A percentile compares a stretch with the other conserved stretches of the same genome.
Conservation (phyloP, 495 filamentous ascomycete species). For the Lepidopterella palustris region DNA sequence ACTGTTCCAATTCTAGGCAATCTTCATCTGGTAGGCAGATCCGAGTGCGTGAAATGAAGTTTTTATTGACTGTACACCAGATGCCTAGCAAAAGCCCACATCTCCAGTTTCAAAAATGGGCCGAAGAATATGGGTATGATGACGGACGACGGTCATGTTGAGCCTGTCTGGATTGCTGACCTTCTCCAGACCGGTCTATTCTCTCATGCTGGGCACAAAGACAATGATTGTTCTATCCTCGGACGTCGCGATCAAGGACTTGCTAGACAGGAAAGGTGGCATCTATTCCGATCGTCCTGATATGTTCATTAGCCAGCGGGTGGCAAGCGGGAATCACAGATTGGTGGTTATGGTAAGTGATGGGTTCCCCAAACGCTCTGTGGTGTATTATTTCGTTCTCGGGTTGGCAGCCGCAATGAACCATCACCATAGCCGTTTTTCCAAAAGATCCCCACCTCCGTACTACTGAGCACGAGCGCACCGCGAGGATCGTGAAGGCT, state of each 20-base stretch:
- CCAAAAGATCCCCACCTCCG: neutral
- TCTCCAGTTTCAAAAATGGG: conserved; percentile 40
- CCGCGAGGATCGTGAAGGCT: neutral
- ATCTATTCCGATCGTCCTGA: conserved; percentile 34
- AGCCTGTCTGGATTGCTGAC: neutral
- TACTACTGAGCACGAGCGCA: neutral
- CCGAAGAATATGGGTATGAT: conserved; percentile 32
- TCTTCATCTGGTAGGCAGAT: neutral
- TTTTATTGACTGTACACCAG: conserved; percentile 8
- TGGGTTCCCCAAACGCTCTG: conserved; percentile 14
- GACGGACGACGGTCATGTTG: neutral
- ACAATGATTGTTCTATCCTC: conserved; percentile 30
- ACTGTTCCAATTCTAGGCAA: conserved; percentile 16
- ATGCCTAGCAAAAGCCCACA: conserved; percentile 10
- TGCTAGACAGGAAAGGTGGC: conserved; percentile 34
- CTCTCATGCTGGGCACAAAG: conserved; percentile 27
- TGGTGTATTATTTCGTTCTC: conserved; percentile 23
- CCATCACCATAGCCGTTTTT: conserved; percentile 3
- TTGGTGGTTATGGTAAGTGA: conserved; percentile 25
- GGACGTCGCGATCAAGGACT: conserved; percentile 35
- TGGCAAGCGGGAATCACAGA: conserved; percentile 8
- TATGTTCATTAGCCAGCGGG: conserved; percentile 12
- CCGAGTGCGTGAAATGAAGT: neutral
- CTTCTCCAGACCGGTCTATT: conserved; percentile 31
- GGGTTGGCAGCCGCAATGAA: conserved; percentile 27